Conservation (phyloP, 2,329 filamentous ascomycete species). For the Venturia effusa region DNA sequence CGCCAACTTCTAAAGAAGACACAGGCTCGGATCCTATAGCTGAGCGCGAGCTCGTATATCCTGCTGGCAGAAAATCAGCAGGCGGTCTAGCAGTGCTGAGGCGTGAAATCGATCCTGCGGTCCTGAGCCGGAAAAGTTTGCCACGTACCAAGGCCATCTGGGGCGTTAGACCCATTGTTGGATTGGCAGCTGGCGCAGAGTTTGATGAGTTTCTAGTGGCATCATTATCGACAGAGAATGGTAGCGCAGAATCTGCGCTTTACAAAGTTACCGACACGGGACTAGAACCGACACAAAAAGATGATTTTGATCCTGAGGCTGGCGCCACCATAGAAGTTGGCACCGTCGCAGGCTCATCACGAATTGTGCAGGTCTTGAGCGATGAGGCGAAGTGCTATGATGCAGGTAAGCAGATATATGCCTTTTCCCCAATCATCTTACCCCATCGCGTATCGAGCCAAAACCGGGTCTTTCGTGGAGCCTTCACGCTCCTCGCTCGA, state of each 20-base stretch:
- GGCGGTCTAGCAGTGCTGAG: constrained; percentile 68
- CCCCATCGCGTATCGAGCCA: constrained; percentile 9
- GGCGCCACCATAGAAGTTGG: constrained; percentile 80
- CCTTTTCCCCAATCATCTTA: constrained; percentile 4
- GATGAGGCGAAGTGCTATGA: constrained; percentile 87
- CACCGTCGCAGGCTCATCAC: constrained; percentile 66
- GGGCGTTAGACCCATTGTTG: constrained; percentile 56
- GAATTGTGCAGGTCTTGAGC: constrained; percentile 78
- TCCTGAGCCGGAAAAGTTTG: constrained; percentile 60
- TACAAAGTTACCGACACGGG: constrained; percentile 23
- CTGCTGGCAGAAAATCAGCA: constrained; percentile 52
- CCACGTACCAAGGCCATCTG: constrained; percentile 67
- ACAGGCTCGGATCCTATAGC: constrained; percentile 8
- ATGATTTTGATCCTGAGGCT: constrained; percentile 85
- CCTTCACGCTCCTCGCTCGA: neutral
- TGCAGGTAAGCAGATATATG: constrained; percentile 49
- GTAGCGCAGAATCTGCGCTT: constrained; percentile 66
- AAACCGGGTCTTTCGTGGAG: neutral
- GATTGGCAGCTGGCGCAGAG: constrained; percentile 30
- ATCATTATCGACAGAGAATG: constrained; percentile 54
- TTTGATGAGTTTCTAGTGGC: constrained; percentile 77
- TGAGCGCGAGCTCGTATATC: constrained; percentile 36
- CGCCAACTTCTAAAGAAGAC: constrained; percentile 11
- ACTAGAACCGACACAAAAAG: constrained; percentile 41
- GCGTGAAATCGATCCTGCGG: constrained; percentile 62